phyloP scores from a whole-genome alignment of 1,139 yeast species.

The Blastobotrys apis region DNA sequence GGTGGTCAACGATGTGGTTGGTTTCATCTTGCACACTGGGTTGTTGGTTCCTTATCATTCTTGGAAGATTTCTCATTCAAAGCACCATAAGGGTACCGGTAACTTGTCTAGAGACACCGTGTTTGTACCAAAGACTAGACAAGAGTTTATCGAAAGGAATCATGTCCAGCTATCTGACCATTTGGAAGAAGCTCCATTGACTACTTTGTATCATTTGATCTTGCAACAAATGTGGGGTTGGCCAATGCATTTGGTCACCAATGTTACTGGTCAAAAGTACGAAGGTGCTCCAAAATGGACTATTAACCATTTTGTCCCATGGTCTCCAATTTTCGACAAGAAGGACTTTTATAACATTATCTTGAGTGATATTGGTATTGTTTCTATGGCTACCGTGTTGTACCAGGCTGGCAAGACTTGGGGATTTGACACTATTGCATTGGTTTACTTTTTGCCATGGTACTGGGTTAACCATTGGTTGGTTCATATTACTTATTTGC shows the following conservation, averaged over 20 bases:
- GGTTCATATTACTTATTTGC: constrained; percentile 78
- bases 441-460: constrained; percentile 77
- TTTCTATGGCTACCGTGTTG: constrained; percentile 49
- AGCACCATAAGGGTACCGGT: constrained; percentile 87
- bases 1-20: constrained; percentile 65
- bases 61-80: constrained; percentile 78
- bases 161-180: constrained; percentile 44
- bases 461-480: constrained; percentile 85
- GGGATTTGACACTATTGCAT: constrained; percentile 60
- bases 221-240: constrained; percentile 78
- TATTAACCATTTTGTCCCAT: constrained; percentile 65
- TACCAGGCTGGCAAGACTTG: constrained; percentile 60
- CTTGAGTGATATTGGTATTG: constrained; percentile 68
- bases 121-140: constrained; percentile 66
- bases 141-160: constrained; percentile 41
- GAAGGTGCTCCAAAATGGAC: constrained; percentile 48
- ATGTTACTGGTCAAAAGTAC: constrained; percentile 74
- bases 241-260: constrained; percentile 58
- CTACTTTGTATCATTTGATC: constrained; percentile 50
- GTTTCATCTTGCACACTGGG: constrained; percentile 79
- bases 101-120: constrained; percentile 79
- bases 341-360: constrained; percentile 67
- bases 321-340: constrained; percentile 66
- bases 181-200: constrained; percentile 71
- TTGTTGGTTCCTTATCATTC: constrained; percentile 80